Percentiles rank a stretch among this genome's conserved stretches.
phyloP scores from a whole-genome alignment of 164 flowering plant genomes.

The Macadamia tetraphylla region DNA sequence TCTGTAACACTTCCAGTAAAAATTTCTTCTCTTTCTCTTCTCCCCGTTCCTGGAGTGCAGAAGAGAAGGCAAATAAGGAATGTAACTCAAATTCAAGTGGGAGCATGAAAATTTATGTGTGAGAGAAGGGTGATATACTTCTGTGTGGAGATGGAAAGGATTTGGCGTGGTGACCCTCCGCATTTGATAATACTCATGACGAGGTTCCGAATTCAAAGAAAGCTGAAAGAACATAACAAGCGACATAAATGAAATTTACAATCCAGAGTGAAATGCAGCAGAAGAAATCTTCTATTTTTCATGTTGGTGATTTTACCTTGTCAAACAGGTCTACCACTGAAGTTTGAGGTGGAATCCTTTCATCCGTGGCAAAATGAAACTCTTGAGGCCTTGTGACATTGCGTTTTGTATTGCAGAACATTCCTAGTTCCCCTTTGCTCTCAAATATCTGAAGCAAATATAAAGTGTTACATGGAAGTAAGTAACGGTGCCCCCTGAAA shows the following conservation, averaged over 20 bases:
- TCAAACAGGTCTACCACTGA: conserved; percentile 64
- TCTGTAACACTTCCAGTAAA: conserved; percentile 45
- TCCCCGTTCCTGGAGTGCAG: conserved; percentile 61
- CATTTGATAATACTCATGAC: conserved; percentile 35
- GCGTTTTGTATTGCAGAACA: conserved; percentile 59
- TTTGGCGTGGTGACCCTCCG: conserved; percentile 68
- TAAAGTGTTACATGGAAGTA: neutral
- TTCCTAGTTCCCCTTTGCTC: conserved; percentile 81
- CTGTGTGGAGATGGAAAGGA: conserved; percentile 87
- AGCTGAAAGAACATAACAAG: conserved; percentile 43
- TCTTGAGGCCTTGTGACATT: conserved; percentile 77
- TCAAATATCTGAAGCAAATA: conserved; percentile 63
- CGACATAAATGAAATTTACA: neutral
- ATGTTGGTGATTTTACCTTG: conserved; percentile 37
- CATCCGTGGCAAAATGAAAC: conserved; percentile 88
- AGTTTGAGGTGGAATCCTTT: conserved; percentile 55
- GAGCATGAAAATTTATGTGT: neutral
- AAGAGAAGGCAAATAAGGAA: neutral
- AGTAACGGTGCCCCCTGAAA: neutral
- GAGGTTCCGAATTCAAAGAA: conserved; percentile 63
- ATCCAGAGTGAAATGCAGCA: neutral
- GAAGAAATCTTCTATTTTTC: neutral
- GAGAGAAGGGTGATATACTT: conserved; percentile 31
- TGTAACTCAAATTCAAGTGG: neutral
- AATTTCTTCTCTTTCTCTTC: conserved; percentile 70